Base-by-base conservation (phyloP, 129 eudicot genomes). In the Saussurea involucrata region DNA sequence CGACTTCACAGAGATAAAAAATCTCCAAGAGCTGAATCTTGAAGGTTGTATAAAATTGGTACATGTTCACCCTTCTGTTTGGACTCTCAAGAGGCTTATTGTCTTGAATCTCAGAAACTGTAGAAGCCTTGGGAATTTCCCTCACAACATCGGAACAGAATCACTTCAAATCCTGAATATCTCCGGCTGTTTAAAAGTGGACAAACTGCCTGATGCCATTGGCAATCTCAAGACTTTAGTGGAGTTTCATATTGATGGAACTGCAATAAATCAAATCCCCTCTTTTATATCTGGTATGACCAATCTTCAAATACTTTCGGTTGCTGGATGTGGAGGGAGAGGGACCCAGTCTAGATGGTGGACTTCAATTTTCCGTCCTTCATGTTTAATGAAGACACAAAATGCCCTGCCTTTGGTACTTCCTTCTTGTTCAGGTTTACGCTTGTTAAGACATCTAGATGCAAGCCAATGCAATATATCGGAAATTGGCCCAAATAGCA, bases 1-100 rank as follows among this genome's bases (percentile, higher is more conserved):
- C 10, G 18, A 74, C 18, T 74, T 74, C 61, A 12, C 61, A 15
- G n/a, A 74, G 5, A 74, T 74, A 3, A 42, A 12, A 12, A 64
- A 75, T 75, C 61, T 75, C 22, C 40, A 75, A 37, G 71, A 63
- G 71, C 71, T 75, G 4, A 15, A 1, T 75, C 78, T 74, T 36
- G 78, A 74, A 61, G 78, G 69, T 58, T 73, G 77, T 73, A 20
- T n/a, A 11, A 73, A 4, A 31, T 58, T 73, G 77, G 68, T 73
- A 29, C 34, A 58, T 20, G 68, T 73, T 73, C 57, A 73, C 53
- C 68, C 68, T 10, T 73, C 77, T 3, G 12, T 73, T 9, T 49
- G 77, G 32, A 73, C 12, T 46, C 77, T 55, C 6, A 55, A 57
- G 20, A 55, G 18, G 27, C 77, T 73, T 73, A 28, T 73, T 20